phyloP scores from a whole-genome alignment of 2,329 filamentous ascomycete species.

The Diaporthe nobilis region DNA sequence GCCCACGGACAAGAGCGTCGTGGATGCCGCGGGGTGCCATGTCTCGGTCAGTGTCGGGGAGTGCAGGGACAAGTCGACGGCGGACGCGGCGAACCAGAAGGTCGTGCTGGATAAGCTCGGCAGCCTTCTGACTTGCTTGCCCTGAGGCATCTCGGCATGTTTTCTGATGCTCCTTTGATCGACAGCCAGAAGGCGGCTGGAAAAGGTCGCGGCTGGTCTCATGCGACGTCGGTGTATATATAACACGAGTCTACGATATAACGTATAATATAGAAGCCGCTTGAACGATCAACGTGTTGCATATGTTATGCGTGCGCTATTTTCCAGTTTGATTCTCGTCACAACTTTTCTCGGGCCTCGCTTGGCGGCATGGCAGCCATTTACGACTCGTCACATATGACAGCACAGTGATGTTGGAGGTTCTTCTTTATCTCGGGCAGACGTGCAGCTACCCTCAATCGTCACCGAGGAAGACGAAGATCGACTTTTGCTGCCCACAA shows the following conservation, averaged over 20 bases:
- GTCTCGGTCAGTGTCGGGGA: slow-evolving; percentile 75
- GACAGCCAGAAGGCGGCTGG: too few species aligned
- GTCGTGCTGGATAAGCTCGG: slow-evolving; percentile 66
- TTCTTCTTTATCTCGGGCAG: background rate
- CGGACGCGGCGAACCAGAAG: slow-evolving; percentile 63
- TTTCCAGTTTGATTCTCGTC: background rate
- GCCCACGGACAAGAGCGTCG: slow-evolving; percentile 71
- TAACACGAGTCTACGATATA: background rate
- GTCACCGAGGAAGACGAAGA: background rate
- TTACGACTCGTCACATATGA: background rate
- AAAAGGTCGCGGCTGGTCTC: background rate
- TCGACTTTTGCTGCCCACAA: background rate
- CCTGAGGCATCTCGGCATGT: background rate
- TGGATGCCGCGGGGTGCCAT: slow-evolving; percentile 67
- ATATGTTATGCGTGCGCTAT: background rate
- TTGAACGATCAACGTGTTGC: background rate
- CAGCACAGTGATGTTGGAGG: background rate
- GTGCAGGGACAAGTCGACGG: slow-evolving; percentile 72
- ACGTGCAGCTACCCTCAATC: background rate
- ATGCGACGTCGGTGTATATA: background rate
- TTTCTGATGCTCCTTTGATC: too few species aligned
- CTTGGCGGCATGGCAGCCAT: background rate
- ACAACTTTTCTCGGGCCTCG: background rate
- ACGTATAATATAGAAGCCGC: background rate
- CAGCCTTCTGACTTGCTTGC: slow-evolving; percentile 39